Percentiles rank a stretch among this genome's conserved stretches.
Evolutionary conservation across 805 yeast genomes (phyloP).

Genomic region (Danielozyma ontarioensis): DNA sequence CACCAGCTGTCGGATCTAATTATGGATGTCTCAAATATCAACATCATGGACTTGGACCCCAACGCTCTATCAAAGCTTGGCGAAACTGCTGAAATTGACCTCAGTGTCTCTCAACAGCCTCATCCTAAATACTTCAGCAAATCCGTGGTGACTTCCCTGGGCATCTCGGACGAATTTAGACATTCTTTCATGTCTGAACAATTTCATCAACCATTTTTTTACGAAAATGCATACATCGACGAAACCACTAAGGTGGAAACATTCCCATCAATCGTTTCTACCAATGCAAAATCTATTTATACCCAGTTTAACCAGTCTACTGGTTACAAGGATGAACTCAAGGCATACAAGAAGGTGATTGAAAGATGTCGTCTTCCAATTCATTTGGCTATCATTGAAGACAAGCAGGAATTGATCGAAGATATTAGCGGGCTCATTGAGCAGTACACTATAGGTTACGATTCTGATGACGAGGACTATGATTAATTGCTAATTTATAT

Average conservation of each 20-base stretch:
- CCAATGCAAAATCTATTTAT: slow-evolving; percentile 2
- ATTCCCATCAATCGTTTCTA: slow-evolving; percentile 19
- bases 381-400: slow-evolving; percentile 35
- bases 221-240: slow-evolving; percentile 9
- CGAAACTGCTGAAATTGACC: neutral
- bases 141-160: neutral
- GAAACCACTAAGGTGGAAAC: slow-evolving; percentile 22
- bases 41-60: neutral
- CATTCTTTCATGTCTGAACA: neutral
- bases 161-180: neutral
- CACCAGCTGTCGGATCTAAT: neutral
- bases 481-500: slow-evolving; percentile 3
- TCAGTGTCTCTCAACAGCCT: neutral
- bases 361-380: slow-evolving; percentile 12
- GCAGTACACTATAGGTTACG: slow-evolving; percentile 49
- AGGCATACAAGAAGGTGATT: slow-evolving; percentile 16
- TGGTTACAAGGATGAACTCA: slow-evolving; percentile 20
- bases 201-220: neutral
- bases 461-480: slow-evolving; percentile 38
- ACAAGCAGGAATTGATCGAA: slow-evolving; percentile 50
- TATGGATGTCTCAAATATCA: neutral
- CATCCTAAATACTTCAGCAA: neutral
- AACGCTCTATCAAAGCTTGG: neutral
- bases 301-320: slow-evolving; percentile 22
- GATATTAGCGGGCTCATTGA: slow-evolving; percentile 38